Evolutionary conservation across 1,284 basidiomycete species (phyloP).

Genomic region (Marasmius oreades): DNA sequence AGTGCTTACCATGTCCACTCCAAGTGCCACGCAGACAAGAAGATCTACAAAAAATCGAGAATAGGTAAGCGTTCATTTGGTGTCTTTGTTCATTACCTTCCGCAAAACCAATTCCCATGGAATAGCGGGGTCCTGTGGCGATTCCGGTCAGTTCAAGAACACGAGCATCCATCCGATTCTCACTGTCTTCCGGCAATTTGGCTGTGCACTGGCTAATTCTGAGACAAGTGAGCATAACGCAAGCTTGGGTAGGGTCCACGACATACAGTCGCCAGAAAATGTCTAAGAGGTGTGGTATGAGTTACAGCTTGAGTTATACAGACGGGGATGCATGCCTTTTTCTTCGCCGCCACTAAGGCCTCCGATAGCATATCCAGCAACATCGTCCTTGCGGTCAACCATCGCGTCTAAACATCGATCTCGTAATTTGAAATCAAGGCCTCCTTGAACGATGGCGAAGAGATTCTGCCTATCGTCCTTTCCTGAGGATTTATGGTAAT

Average conservation of each 20-base stretch:
- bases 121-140: conserved; percentile 70
- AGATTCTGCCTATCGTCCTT: conserved; percentile 66
- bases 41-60: conserved; percentile 49
- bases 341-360: conserved; percentile 84
- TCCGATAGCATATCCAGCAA: conserved; percentile 83
- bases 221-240: not conserved
- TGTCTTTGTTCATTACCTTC: conserved; percentile 56
- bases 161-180: conserved; percentile 21
- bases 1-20: conserved; percentile 75
- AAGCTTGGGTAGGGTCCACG: not conserved
- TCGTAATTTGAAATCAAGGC: conserved; percentile 64
- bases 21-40: conserved; percentile 83
- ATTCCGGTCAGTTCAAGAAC: conserved; percentile 7
- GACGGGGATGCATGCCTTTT: conserved; percentile 53
- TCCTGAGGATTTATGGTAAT: conserved; percentile 64
- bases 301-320: not conserved
- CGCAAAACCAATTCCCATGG: conserved; percentile 87
- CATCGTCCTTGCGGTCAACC: conserved; percentile 64
- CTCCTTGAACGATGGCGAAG: conserved; percentile 87
- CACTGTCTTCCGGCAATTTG: conserved; percentile 69
- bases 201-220: conserved; percentile 81
- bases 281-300: conserved; percentile 42
- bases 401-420: conserved; percentile 77
- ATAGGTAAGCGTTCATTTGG: not conserved
- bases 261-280: conserved; percentile 80